Evolutionary conservation across 2,329 filamentous ascomycete genomes (phyloP).

Genomic region (Penicillium verrucosum): DNA sequence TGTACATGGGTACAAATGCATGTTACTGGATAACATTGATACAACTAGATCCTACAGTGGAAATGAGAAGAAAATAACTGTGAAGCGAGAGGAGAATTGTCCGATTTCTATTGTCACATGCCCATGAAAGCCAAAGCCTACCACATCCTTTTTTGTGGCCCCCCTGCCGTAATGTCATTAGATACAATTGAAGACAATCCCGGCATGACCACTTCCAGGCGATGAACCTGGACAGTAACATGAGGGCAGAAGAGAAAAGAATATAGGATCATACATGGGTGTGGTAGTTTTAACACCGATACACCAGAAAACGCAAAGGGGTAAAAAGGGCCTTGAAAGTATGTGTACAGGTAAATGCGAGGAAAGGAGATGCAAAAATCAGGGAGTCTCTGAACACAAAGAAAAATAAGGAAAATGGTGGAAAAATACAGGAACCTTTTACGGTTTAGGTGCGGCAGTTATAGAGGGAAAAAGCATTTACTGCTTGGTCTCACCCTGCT

Average conservation of each 20-base stretch:
- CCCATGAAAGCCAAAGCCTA: conserved; percentile 30
- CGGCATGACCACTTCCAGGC: conserved; percentile 22
- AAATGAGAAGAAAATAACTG: not conserved
- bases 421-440: conserved; percentile 27
- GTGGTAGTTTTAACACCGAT: conserved; percentile 33
- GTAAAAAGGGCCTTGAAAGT: conserved; percentile 27
- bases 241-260: conserved; percentile 24
- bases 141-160: conserved; percentile 35
- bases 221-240: conserved; percentile 21
- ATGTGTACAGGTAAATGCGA: conserved; percentile 41
- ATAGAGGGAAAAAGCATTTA: conserved; percentile 28
- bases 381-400: conserved; percentile 26
- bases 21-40: conserved; percentile 7
- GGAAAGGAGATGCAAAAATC: conserved; percentile 25
- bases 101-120: conserved; percentile 40
- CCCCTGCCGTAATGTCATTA: conserved; percentile 41
- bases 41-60: not conserved
- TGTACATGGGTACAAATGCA: not conserved
- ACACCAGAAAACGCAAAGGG: conserved; percentile 35
- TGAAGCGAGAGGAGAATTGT: conserved; percentile 42
- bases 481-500: conserved; percentile 65
- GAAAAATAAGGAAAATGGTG: conserved; percentile 23
- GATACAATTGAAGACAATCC: conserved; percentile 39
- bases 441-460: conserved; percentile 32
- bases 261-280: conserved; percentile 24